Conservation (phyloP, 2,329 filamentous ascomycete genomes). For the Penicillium sumatraense region DNA sequence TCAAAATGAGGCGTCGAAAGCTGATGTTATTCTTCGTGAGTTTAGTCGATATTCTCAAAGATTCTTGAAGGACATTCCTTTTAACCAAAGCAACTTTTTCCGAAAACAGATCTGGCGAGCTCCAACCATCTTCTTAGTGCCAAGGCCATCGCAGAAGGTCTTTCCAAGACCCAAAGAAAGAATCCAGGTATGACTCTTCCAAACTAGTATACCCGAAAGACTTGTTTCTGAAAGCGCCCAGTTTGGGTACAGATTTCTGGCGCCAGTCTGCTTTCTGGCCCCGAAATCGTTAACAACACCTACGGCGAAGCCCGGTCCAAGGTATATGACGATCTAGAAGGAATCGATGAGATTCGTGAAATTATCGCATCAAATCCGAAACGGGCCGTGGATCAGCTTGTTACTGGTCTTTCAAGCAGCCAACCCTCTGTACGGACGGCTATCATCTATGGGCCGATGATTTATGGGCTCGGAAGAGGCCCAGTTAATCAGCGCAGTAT, state of each 20-base stretch:
- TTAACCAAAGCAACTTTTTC: not conserved
- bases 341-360: not conserved
- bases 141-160: not conserved
- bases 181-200: not conserved
- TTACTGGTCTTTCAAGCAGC: not conserved
- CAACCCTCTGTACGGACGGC: not conserved
- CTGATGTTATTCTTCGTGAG: constrained; percentile 4
- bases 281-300: not conserved
- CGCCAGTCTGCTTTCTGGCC: constrained; percentile 2
- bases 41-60: not conserved
- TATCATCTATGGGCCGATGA: constrained; percentile 5
- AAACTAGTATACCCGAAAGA: not conserved
- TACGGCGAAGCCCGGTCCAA: not conserved
- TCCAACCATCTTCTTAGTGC: constrained; percentile 2
- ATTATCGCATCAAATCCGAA: not conserved
- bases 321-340: constrained; percentile 4
- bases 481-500: constrained; percentile 8
- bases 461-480: constrained; percentile 5
- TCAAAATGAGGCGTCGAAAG: not conserved
- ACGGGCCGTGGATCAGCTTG: not conserved
- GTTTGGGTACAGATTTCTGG: constrained; percentile 8
- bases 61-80: not conserved
- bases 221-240: not conserved
- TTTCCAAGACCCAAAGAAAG: not conserved
- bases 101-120: not conserved